Percentiles rank a stretch among this genome's conserved stretches.
These are phyloP conservation scores for Phlebiopsis flavidoalba DNA, from an alignment of 768 basidiomycete species.

Conservation along the genomic window DNA sequence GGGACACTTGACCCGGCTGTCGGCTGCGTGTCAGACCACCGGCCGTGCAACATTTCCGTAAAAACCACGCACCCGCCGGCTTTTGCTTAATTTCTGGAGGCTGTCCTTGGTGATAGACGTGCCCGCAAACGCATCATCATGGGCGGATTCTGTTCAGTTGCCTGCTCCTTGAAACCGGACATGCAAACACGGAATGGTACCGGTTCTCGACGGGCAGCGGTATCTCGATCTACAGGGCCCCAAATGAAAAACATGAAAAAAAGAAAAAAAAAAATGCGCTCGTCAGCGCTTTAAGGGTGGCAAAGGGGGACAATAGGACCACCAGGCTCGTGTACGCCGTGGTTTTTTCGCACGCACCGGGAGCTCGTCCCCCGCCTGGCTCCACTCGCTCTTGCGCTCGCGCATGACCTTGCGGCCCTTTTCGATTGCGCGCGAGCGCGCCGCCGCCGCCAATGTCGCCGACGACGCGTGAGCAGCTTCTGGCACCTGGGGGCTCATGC, in stretches of 20 bases:
- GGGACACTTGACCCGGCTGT: conserved; percentile 90
- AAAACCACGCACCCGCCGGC: conserved; percentile 59
- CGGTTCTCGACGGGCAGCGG: conserved; percentile 80
- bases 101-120: conserved; percentile 94
- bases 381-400: conserved; percentile 91
- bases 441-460: conserved; percentile 93
- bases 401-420: conserved; percentile 93
- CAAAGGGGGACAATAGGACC: not conserved
- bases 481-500: conserved; percentile 89
- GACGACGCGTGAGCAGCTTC: conserved; percentile 77
- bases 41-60: not conserved
- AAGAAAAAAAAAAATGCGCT: not conserved
- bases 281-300: not conserved
- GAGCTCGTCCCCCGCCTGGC: conserved; percentile 79
- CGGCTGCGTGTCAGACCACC: not conserved
- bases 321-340: conserved; percentile 10
- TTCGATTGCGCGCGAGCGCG: conserved; percentile 82
- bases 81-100: conserved; percentile 85
- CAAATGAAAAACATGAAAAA: no score
- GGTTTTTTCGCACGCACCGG: conserved; percentile 49
- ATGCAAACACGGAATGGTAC: conserved; percentile 96
- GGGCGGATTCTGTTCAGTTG: conserved; percentile 88
- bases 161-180: conserved; percentile 96
- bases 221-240: conserved; percentile 78
- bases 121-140: conserved; percentile 96